Percentiles rank a stretch among this genome's conserved stretches.
Evolutionary conservation across 2,329 filamentous ascomycete species (phyloP).

Genomic region (Epichloe amarillans): DNA sequence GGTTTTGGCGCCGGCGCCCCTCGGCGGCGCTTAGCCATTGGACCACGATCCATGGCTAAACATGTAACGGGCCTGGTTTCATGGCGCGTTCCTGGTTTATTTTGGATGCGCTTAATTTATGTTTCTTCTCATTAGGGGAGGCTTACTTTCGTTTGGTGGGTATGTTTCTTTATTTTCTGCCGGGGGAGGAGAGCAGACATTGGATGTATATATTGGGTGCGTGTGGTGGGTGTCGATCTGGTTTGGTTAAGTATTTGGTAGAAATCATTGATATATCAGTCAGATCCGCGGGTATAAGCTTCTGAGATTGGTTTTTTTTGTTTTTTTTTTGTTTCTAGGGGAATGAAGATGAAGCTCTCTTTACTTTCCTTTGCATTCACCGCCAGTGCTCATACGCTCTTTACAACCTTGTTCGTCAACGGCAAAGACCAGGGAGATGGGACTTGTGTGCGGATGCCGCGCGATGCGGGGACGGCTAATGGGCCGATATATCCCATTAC

Average conservation of each 20-base stretch:
- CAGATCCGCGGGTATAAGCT: no score
- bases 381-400: conserved; percentile 44
- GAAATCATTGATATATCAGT: no score
- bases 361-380: conserved; percentile 23
- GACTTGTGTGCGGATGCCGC: conserved; percentile 56
- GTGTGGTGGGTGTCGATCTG: no score
- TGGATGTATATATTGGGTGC: no score
- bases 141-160: not conserved
- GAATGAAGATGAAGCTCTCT: conserved; percentile 21
- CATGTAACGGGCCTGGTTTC: conserved; percentile 1
- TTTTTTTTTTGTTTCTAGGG: no score
- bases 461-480: conserved; percentile 36
- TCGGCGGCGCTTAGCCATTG: not conserved
- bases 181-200: no score
- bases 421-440: conserved; percentile 54
- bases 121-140: not conserved
- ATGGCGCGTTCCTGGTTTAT: not conserved
- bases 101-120: not conserved
- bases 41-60: not conserved
- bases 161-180: no score
- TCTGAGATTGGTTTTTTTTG: no score
- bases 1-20: not conserved
- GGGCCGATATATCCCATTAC: conserved; percentile 43
- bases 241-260: no score
- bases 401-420: conserved; percentile 51